Conservation (phyloP, 768 basidiomycete species). For the Podaxis pistillaris region DNA sequence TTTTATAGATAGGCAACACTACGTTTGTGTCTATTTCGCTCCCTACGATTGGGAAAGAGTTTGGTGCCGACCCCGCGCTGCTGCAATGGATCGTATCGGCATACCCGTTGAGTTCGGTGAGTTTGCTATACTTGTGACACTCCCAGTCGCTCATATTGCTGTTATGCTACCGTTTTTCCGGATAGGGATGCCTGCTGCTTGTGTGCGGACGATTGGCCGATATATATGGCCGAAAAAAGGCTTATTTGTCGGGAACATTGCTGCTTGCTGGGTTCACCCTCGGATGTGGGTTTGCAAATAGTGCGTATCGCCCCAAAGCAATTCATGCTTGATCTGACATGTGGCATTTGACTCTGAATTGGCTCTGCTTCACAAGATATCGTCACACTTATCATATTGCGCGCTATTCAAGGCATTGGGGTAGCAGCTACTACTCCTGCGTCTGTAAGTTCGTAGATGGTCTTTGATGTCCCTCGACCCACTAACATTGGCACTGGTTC, state of each 20-base stretch:
- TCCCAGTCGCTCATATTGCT: not conserved
- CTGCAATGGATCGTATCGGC: conserved; percentile 69
- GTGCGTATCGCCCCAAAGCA: conserved; percentile 25
- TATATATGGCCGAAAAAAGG: conserved; percentile 69
- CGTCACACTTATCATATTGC: conserved; percentile 63
- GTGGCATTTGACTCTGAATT: conserved; percentile 21
- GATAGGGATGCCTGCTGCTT: conserved; percentile 73
- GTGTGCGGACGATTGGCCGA: conserved; percentile 79
- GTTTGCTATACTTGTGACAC: not conserved
- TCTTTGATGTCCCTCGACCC: not conserved
- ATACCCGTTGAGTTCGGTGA: conserved; percentile 64
- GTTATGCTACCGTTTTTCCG: not conserved
- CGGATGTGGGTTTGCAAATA: conserved; percentile 59
- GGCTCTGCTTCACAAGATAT: conserved; percentile 47
- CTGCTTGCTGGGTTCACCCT: conserved; percentile 57
- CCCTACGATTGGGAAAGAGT: conserved; percentile 46
- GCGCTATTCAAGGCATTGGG: conserved; percentile 77
- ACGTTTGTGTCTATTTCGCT: conserved; percentile 52
- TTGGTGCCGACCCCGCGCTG: conserved; percentile 47
- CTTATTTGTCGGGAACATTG: conserved; percentile 60
- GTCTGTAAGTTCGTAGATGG: conserved; percentile 40
- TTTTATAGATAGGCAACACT: conserved; percentile 36
- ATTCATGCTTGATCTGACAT: conserved; percentile 23
- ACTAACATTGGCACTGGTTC: not conserved
- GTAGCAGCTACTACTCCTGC: conserved; percentile 75